Percentiles rank a stretch among this genome's conserved stretches.
phyloP scores from a whole-genome alignment of 176 grass and related monocot genomes.

The Oryza coarctata region DNA sequence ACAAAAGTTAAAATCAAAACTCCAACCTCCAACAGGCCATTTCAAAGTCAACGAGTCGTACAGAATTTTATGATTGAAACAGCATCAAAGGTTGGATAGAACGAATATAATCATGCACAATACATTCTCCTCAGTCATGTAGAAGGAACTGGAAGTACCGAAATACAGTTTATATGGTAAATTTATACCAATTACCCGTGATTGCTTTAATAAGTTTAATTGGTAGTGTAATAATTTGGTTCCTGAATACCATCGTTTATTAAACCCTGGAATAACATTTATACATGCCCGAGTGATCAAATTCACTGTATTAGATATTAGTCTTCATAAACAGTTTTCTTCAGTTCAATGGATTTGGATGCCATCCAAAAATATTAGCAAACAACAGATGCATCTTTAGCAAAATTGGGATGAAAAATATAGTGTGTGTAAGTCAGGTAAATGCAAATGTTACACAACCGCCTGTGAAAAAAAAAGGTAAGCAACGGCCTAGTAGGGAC shows the following conservation, averaged over 20 bases:
- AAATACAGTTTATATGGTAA: background rate
- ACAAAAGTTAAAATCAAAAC: conserved; percentile 11
- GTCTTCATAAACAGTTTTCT: background rate
- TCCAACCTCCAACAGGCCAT: conserved; percentile 5
- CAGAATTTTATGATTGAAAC: background rate
- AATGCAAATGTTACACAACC: background rate
- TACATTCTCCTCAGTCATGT: background rate
- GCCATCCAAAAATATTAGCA: background rate
- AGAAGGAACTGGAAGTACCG: background rate
- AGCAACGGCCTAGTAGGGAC: background rate
- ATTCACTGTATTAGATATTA: background rate
- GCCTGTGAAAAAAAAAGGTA: too few relatives aligned
- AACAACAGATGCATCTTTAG: background rate
- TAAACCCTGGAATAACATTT: background rate
- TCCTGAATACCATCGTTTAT: background rate
- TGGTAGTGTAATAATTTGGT: conserved; percentile 3
- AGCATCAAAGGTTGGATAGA: background rate
- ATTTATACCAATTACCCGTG: background rate
- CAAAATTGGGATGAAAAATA: background rate
- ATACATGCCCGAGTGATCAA: background rate
- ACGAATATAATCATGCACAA: background rate
- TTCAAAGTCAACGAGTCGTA: conserved; percentile 10
- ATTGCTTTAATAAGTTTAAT: conserved; percentile 5
- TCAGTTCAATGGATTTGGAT: background rate
- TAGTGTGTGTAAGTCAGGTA: background rate